A percentile compares a stretch with the other conserved stretches of the same genome.
These are phyloP conservation scores for Ceriops zippeliana DNA, from an alignment of 345 rosid genomes.

Conservation along the genomic window DNA sequence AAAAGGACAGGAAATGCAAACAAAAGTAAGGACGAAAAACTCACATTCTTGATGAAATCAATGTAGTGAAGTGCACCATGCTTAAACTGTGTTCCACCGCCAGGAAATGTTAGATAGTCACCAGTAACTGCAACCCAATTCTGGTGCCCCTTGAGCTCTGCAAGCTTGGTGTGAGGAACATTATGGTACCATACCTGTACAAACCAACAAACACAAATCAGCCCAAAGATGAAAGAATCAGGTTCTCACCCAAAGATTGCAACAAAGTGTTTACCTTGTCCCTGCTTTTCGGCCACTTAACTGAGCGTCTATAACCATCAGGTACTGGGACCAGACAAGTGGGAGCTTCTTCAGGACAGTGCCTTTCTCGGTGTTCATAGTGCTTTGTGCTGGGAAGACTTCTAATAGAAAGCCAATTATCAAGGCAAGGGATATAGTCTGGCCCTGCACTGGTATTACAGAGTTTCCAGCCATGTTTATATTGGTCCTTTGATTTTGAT, in stretches of 20 bases:
- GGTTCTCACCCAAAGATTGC: background rate
- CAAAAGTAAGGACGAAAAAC: background rate
- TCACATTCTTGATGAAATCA: conserved; percentile 84
- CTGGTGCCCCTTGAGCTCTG: conserved; percentile 83
- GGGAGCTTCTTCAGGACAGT: conserved; percentile 85
- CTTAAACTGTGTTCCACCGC: conserved; percentile 97
- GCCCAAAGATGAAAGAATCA: background rate
- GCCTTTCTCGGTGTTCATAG: conserved; percentile 98
- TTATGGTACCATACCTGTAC: conserved; percentile 90
- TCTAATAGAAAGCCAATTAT: conserved; percentile 72
- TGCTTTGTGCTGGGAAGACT: conserved; percentile 73
- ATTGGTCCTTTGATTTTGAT: conserved; percentile 35
- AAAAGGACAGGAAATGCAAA: background rate
- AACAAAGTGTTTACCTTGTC: conserved; percentile 54
- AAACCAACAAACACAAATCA: conserved; percentile 4
- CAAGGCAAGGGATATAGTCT: conserved; percentile 96
- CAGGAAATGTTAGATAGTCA: conserved; percentile 92
- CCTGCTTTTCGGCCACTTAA: conserved; percentile 92
- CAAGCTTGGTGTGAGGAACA: conserved; percentile 46
- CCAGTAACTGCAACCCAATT: conserved; percentile 96
- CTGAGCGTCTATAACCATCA: conserved; percentile 69
- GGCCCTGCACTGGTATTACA: conserved; percentile 92
- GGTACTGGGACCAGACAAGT: conserved; percentile 90
- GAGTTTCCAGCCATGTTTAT: conserved; percentile 48
- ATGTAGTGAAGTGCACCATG: conserved; percentile 91